Conservation (phyloP, 805 yeast species). For the Kodamaea sagamina region DNA sequence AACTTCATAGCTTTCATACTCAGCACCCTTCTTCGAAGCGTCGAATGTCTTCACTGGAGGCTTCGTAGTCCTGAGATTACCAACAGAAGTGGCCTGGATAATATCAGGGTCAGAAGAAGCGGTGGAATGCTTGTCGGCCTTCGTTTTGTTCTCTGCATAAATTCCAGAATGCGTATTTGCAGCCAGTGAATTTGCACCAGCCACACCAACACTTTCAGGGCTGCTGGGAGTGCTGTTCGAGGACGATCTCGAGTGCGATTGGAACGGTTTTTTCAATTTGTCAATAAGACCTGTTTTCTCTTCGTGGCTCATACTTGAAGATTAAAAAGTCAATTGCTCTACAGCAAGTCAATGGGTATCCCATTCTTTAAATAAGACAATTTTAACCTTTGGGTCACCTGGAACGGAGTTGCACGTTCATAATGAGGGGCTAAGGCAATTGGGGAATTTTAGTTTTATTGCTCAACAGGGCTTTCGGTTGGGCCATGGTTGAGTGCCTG, state of each 20-base stretch:
- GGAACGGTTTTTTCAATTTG: slow-evolving; percentile 28
- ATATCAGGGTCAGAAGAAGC: background rate
- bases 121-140: background rate
- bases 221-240: slow-evolving; percentile 6
- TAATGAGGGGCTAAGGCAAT: too few relatives aligned
- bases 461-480: background rate
- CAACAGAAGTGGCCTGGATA: slow-evolving; percentile 16
- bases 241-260: slow-evolving; percentile 12
- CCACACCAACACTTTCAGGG: background rate
- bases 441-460: too few relatives aligned
- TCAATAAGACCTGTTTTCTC: slow-evolving; percentile 22
- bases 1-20: background rate
- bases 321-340: background rate
- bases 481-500: background rate
- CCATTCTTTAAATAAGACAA: background rate
- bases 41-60: background rate
- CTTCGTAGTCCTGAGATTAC: slow-evolving; percentile 3
- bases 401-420: too few relatives aligned
- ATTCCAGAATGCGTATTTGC: slow-evolving; percentile 1
- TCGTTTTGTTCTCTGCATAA: background rate
- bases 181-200: background rate
- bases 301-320: slow-evolving; percentile 15
- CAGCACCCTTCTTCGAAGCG: background rate
- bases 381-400: background rate
- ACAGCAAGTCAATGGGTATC: too few relatives aligned